Conservation (phyloP, 2,329 filamentous ascomycete species). For the Tolypocladium amazonense region DNA sequence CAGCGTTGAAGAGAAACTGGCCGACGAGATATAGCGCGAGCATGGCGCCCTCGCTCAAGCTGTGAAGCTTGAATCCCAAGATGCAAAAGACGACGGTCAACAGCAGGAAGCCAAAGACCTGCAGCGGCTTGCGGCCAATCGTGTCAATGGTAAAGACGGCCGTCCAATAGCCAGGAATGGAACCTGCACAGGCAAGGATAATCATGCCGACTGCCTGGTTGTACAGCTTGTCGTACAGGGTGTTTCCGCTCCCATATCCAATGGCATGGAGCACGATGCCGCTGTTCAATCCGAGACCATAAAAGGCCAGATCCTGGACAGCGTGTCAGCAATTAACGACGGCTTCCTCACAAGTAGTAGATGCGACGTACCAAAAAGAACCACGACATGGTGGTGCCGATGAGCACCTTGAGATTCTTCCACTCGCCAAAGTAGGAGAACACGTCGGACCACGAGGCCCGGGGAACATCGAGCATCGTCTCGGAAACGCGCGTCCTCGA, state of each 20-base stretch:
- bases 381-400: constrained; percentile 73
- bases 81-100: constrained; percentile 52
- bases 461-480: constrained; percentile 49
- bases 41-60: constrained; percentile 35
- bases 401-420: constrained; percentile 58
- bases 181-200: constrained; percentile 66
- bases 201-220: constrained; percentile 69
- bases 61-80: constrained; percentile 49
- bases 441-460: constrained; percentile 62
- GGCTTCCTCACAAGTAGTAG: background rate
- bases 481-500: constrained; percentile 42
- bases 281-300: constrained; percentile 67
- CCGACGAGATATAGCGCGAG: constrained; percentile 53
- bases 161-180: constrained; percentile 72
- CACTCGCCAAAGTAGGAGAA: constrained; percentile 56
- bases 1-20: constrained; percentile 58
- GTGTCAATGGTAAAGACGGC: constrained; percentile 65
- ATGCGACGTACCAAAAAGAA: constrained; percentile 51
- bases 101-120: constrained; percentile 50
- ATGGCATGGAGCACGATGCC: constrained; percentile 60
- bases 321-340: background rate
- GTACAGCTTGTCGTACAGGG: constrained; percentile 58
- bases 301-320: constrained; percentile 52
- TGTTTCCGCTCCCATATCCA: constrained; percentile 53
- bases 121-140: constrained; percentile 67